Conservation (phyloP, 306 rosid genomes). For the Nissolia schottii region DNA sequence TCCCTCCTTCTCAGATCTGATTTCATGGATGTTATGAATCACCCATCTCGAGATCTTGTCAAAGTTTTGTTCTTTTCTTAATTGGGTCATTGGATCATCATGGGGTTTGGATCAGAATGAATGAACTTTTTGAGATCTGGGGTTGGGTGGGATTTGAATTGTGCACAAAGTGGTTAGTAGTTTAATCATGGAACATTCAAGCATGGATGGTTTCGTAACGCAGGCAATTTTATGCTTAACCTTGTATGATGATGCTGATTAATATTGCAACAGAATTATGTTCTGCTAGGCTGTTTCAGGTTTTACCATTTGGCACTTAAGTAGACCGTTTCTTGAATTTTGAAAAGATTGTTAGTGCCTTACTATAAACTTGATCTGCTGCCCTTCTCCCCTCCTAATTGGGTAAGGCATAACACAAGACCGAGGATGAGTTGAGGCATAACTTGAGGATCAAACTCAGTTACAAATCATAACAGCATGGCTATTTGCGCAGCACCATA, state of each 20-base stretch:
- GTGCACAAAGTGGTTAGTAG: background rate
- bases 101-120: background rate
- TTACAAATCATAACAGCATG: too few species aligned
- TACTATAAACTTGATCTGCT: background rate
- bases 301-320: background rate
- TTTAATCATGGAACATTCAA: background rate
- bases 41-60: constrained; percentile 12
- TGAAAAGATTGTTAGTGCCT: background rate
- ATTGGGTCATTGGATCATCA: background rate
- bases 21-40: background rate
- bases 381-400: background rate
- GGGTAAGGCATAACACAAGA: too few species aligned
- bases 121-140: constrained; percentile 20
- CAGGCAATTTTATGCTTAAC: background rate
- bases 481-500: too few species aligned
- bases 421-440: too few species aligned
- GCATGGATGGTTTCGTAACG: background rate
- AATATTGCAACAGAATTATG: background rate
- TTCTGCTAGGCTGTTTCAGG: constrained; percentile 5
- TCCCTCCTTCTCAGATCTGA: constrained; percentile 21
- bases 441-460: too few species aligned
- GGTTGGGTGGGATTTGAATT: background rate
- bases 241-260: background rate
- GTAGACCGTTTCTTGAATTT: background rate
- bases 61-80: background rate